Percentiles rank a stretch among this genome's conserved stretches.
Conservation (phyloP, 2,329 filamentous ascomycete genomes). For the Cytospora chrysosperma region DNA sequence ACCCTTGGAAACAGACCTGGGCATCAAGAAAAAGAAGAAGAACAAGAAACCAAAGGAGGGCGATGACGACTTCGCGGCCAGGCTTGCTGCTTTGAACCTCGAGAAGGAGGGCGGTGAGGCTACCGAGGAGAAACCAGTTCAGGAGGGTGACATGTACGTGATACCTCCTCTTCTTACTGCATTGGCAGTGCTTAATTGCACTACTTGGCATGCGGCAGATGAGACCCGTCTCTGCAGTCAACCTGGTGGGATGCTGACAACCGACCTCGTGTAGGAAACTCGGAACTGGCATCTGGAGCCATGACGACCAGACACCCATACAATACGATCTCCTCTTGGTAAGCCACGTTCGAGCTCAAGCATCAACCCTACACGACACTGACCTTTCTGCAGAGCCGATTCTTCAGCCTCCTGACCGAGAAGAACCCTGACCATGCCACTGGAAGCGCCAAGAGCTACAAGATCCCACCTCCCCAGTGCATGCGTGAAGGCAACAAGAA, state of each 20-base stretch:
- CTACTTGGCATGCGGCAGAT: not conserved
- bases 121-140: conserved; percentile 49
- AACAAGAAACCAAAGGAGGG: conserved; percentile 69
- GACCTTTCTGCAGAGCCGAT: conserved; percentile 50
- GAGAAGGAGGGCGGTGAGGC: conserved; percentile 60
- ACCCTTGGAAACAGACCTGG: conserved; percentile 40
- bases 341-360: conserved; percentile 1
- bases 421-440: conserved; percentile 96
- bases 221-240: no score
- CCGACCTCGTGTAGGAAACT: conserved; percentile 6
- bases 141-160: conserved; percentile 73
- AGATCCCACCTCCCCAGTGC: conserved; percentile 98
- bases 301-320: conserved; percentile 75
- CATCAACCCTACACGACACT: not conserved
- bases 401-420: conserved; percentile 91
- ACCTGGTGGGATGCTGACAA: not conserved
- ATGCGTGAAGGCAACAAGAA: conserved; percentile 99
- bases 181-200: not conserved
- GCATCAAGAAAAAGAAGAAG: conserved; percentile 64
- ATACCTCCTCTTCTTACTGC: conserved; percentile 27
- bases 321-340: conserved; percentile 81
- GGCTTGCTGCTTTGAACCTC: conserved; percentile 61
- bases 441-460: conserved; percentile 90
- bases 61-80: conserved; percentile 60
- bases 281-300: conserved; percentile 87